phyloP scores from a whole-genome alignment of 768 basidiomycete species.

The Pisolithus marmoratus region DNA sequence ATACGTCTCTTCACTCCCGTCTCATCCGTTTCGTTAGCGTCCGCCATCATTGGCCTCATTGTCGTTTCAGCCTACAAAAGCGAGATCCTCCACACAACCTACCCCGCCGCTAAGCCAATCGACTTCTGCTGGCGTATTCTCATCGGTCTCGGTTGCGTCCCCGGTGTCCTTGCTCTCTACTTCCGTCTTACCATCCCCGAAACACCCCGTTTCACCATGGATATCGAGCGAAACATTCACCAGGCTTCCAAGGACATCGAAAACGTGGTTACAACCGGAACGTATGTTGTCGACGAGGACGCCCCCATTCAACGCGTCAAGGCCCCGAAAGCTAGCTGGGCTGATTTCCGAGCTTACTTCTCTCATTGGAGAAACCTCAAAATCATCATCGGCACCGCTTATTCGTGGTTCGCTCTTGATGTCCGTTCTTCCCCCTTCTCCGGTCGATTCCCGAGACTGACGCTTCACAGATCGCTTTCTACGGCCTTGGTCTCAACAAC shows the following conservation, averaged over 20 bases:
- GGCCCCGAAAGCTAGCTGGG: constrained; percentile 61
- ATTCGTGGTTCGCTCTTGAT: constrained; percentile 88
- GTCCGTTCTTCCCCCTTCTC: constrained; percentile 33
- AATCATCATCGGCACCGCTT: constrained; percentile 69
- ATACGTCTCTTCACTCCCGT: not conserved
- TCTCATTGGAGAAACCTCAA: constrained; percentile 73
- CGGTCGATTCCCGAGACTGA: not conserved
- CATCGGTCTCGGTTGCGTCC: constrained; percentile 83
- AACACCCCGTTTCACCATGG: constrained; percentile 89
- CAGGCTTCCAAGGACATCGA: constrained; percentile 73
- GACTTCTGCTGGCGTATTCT: constrained; percentile 84
- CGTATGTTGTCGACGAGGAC: constrained; percentile 46
- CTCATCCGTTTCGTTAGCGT: constrained; percentile 32
- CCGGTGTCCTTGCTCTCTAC: constrained; percentile 76
- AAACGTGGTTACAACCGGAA: constrained; percentile 51
- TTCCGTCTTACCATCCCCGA: constrained; percentile 93
- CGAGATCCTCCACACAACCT: constrained; percentile 40
- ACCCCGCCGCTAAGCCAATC: constrained; percentile 40
- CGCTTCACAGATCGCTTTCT: constrained; percentile 65
- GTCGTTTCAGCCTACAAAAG: constrained; percentile 65
- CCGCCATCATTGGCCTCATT: constrained; percentile 62
- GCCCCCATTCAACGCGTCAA: constrained; percentile 53
- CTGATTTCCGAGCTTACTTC: constrained; percentile 69
- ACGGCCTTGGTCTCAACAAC: constrained; percentile 84
- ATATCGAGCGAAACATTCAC: constrained; percentile 76